phyloP scores from a whole-genome alignment of 2,329 filamentous ascomycete species.

The Colletotrichum nymphaeae region DNA sequence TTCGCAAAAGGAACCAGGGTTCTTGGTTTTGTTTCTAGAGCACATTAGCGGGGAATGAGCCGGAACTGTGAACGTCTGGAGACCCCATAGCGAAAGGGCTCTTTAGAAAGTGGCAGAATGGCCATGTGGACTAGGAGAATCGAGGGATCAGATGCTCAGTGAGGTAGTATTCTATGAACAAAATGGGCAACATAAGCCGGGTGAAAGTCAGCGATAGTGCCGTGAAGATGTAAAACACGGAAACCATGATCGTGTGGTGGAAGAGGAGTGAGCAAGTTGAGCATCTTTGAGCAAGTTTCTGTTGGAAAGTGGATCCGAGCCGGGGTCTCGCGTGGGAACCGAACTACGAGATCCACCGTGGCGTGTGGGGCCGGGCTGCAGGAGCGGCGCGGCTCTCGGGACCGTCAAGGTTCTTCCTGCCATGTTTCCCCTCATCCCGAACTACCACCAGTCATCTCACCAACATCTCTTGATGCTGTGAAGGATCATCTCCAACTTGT shows the following conservation, averaged over 20 bases:
- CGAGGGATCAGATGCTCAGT: not conserved
- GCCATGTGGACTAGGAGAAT: not conserved
- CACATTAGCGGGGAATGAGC: not conserved
- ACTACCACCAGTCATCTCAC: not conserved
- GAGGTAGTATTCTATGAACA: no score
- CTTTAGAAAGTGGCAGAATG: not conserved
- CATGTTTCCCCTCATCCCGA: not conserved
- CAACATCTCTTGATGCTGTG: not conserved
- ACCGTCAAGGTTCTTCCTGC: conserved; percentile 5
- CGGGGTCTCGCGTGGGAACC: not conserved
- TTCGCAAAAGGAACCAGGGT: not conserved
- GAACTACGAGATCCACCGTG: not conserved
- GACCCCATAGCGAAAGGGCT: not conserved
- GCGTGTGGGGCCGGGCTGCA: not conserved
- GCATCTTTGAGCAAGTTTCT: conserved; percentile 52
- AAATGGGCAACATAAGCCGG: no score
- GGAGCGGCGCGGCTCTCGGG: conserved; percentile 16
- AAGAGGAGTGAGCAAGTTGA: conserved; percentile 39
- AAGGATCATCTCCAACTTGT: no score
- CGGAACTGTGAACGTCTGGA: not conserved
- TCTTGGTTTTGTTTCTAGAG: not conserved
- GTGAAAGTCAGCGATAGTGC: no score
- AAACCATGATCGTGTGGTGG: not conserved
- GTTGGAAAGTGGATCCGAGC: conserved; percentile 16
- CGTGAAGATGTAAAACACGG: not conserved